A percentile compares a stretch with the other conserved stretches of the same genome.
These are phyloP conservation scores for Lasiosphaeriaceae sp. DNA, from an alignment of 495 filamentous ascomycete genomes.

Conservation along the genomic window DNA sequence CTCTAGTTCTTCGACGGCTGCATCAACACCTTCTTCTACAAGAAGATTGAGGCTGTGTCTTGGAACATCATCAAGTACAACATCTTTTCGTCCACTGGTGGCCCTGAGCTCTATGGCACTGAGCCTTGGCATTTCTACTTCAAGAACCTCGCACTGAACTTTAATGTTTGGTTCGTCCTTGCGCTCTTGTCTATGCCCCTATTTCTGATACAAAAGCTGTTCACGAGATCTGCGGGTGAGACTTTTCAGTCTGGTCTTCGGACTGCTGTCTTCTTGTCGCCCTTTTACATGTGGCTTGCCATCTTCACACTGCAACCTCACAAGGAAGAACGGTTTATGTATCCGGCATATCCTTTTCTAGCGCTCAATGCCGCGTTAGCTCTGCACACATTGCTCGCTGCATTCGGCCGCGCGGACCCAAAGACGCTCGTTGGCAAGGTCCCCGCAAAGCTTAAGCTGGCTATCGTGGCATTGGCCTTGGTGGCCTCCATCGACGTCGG, in stretches of 20 bases:
- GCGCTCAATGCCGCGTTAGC: conserved; percentile 89
- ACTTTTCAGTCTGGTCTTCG: conserved; percentile 54
- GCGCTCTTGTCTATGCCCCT: conserved; percentile 70
- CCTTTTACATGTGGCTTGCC: conserved; percentile 91
- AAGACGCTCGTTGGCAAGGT: conserved; percentile 62
- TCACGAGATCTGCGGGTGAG: conserved; percentile 35
- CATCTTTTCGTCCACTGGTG: conserved; percentile 73
- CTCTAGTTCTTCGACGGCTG: conserved; percentile 49
- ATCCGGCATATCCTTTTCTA: conserved; percentile 87
- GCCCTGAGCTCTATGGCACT: conserved; percentile 91
- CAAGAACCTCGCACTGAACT: conserved; percentile 87
- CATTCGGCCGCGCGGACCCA: conserved; percentile 65
- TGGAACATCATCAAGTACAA: conserved; percentile 97
- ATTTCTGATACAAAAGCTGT: conserved; percentile 45
- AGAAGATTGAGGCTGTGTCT: conserved; percentile 69
- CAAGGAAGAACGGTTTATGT: conserved; percentile 99
- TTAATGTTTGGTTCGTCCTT: conserved; percentile 88
- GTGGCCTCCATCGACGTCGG: conserved; percentile 61
- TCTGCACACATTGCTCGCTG: conserved; percentile 70
- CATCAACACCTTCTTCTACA: conserved; percentile 80
- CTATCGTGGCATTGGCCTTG: conserved; percentile 47
- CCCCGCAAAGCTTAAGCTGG: conserved; percentile 64
- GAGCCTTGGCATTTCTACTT: conserved; percentile 98
- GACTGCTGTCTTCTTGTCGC: conserved; percentile 69
- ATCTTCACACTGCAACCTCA: conserved; percentile 92